Conservation (phyloP, 2,329 filamentous ascomycete genomes). For the Amylocarpus encephaloides region DNA sequence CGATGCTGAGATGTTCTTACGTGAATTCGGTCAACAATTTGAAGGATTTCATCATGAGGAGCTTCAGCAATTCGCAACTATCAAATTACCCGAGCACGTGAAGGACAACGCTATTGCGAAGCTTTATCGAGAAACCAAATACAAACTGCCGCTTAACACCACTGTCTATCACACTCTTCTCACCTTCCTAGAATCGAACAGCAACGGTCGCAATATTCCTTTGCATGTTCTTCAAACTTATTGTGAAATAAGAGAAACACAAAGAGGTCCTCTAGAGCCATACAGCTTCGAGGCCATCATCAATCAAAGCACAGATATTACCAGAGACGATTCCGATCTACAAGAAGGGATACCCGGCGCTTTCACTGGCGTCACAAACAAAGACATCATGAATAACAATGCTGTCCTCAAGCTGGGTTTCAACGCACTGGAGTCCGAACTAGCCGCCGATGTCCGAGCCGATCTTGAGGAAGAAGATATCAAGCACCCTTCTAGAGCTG, state of each 20-base stretch:
- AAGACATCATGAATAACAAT: conserved; percentile 51
- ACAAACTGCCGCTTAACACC: conserved; percentile 81
- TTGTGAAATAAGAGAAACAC: conserved; percentile 52
- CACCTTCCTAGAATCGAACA: conserved; percentile 83
- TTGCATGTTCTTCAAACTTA: conserved; percentile 62
- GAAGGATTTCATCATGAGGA: conserved; percentile 75
- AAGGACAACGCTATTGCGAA: conserved; percentile 70
- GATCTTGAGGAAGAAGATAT: conserved; percentile 81
- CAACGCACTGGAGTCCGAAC: conserved; percentile 73
- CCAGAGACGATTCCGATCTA: conserved; percentile 52
- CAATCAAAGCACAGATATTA: conserved; percentile 49
- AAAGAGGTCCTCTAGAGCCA: conserved; percentile 56
- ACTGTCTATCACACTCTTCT: conserved; percentile 78
- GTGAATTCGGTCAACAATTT: conserved; percentile 61
- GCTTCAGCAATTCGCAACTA: conserved; percentile 63
- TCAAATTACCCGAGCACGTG: conserved; percentile 73
- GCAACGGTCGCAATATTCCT: conserved; percentile 69
- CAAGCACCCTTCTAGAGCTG: conserved; percentile 64
- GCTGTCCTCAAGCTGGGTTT: conserved; percentile 68
- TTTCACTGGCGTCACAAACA: conserved; percentile 56
- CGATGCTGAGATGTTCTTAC: conserved; percentile 70
- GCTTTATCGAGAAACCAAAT: conserved; percentile 80
- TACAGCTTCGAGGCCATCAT: conserved; percentile 57
- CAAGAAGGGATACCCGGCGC: conserved; percentile 58
- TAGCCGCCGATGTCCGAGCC: conserved; percentile 78